A percentile compares a stretch with the other conserved stretches of the same genome.
These are phyloP conservation scores for Tricholomella constricta DNA, from an alignment of 768 basidiomycete species.

Conservation along the genomic window DNA sequence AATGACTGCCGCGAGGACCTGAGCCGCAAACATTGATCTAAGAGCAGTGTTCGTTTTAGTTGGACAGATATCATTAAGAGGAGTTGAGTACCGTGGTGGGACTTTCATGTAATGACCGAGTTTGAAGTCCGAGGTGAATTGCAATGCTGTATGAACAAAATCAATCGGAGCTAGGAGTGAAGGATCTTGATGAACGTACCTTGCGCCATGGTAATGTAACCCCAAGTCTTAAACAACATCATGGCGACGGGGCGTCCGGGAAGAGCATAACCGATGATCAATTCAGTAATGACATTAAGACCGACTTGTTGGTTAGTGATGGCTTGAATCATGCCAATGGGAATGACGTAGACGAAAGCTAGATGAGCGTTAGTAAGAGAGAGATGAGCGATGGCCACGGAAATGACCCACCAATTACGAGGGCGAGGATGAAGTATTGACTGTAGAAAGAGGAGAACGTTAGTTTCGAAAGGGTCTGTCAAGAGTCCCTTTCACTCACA, in stretches of 20 bases:
- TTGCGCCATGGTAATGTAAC: slow-evolving; percentile 71
- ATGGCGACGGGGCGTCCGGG: slow-evolving; percentile 79
- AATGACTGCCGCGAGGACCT: slow-evolving; percentile 66
- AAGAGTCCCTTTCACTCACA: slow-evolving; percentile 47
- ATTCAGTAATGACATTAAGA: slow-evolving; percentile 75
- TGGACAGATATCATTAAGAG: not conserved
- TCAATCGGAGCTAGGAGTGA: not conserved
- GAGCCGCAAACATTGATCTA: slow-evolving; percentile 66
- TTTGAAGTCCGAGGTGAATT: slow-evolving; percentile 77
- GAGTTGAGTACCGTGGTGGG: slow-evolving; percentile 51
- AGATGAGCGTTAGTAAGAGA: not conserved
- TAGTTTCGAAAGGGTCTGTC: not conserved
- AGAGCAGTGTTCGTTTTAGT: not conserved
- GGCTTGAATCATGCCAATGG: slow-evolving; percentile 65
- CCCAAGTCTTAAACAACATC: slow-evolving; percentile 88
- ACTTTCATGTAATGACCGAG: slow-evolving; percentile 81
- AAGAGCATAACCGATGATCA: slow-evolving; percentile 77
- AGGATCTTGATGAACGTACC: slow-evolving; percentile 18
- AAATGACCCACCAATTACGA: slow-evolving; percentile 51
- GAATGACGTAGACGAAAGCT: slow-evolving; percentile 71
- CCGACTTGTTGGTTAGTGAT: slow-evolving; percentile 83
- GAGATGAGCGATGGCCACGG: not conserved
- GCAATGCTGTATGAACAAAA: slow-evolving; percentile 44
- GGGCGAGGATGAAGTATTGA: slow-evolving; percentile 64
- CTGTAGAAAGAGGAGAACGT: slow-evolving; percentile 15